Evolutionary conservation across 495 filamentous ascomycete genomes (phyloP).

Genomic region (Aspergillus saccharolyticus): DNA sequence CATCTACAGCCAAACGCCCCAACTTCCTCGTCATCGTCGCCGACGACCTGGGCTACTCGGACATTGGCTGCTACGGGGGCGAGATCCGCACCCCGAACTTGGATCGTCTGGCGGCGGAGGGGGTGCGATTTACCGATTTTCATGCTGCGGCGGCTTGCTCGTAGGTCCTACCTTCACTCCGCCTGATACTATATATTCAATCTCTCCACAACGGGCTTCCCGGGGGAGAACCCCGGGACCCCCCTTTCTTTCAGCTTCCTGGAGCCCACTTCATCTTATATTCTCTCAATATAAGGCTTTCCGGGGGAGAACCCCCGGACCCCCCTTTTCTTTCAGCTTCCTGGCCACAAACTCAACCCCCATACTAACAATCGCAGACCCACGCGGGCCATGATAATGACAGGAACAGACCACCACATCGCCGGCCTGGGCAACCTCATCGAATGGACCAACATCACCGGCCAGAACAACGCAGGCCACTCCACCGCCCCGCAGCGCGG

Average conservation of each 20-base stretch:
- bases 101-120: slow-evolving; percentile 50
- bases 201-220: too few relatives aligned
- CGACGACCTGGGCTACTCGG: slow-evolving; percentile 61
- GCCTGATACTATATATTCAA: too few relatives aligned
- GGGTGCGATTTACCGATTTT: slow-evolving; percentile 57
- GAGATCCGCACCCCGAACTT: slow-evolving; percentile 61
- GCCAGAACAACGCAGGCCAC: slow-evolving; percentile 40
- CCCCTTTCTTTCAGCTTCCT: too few relatives aligned
- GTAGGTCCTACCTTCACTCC: slow-evolving; percentile 15
- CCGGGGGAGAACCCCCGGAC: too few relatives aligned
- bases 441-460: slow-evolving; percentile 46
- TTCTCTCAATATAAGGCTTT: too few relatives aligned
- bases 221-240: too few relatives aligned
- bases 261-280: too few relatives aligned
- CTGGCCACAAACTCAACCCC: not conserved
- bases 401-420: slow-evolving; percentile 44
- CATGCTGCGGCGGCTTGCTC: slow-evolving; percentile 62
- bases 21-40: slow-evolving; percentile 61
- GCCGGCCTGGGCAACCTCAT: slow-evolving; percentile 44
- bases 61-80: slow-evolving; percentile 56
- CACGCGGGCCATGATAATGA: slow-evolving; percentile 56
- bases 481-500: slow-evolving; percentile 42
- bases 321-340: too few relatives aligned
- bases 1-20: slow-evolving; percentile 52
- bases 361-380: slow-evolving; percentile 29